phyloP scores from a whole-genome alignment of 2,329 filamentous ascomycete genomes.

The Phoma herbarum region DNA sequence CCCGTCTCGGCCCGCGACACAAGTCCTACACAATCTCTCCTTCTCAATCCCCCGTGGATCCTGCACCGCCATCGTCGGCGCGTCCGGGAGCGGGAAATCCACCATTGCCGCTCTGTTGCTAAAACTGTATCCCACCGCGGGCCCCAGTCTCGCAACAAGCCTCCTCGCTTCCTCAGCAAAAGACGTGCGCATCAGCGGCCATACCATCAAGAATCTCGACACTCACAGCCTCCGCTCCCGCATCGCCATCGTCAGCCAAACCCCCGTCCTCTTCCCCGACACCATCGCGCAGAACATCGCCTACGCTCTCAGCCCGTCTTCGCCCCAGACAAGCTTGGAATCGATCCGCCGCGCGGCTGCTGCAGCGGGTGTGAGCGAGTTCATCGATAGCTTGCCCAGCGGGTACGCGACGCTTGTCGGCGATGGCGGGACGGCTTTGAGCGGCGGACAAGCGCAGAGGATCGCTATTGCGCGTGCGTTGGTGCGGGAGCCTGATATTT shows the following conservation, averaged over 20 bases:
- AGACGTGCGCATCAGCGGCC: slow-evolving; percentile 66
- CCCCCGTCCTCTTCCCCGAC: slow-evolving; percentile 78
- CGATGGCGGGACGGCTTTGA: slow-evolving; percentile 76
- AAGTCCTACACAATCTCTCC: slow-evolving; percentile 71
- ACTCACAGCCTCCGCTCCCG: slow-evolving; percentile 66
- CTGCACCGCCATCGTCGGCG: slow-evolving; percentile 80
- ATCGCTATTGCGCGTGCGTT: slow-evolving; percentile 83
- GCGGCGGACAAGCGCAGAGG: slow-evolving; percentile 84
- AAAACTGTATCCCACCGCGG: slow-evolving; percentile 67
- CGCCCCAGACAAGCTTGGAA: slow-evolving; percentile 55
- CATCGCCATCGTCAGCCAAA: slow-evolving; percentile 75
- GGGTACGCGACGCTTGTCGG: slow-evolving; percentile 79
- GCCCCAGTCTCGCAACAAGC: background rate
- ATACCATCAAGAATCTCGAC: slow-evolving; percentile 67
- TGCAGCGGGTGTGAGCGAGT: slow-evolving; percentile 75
- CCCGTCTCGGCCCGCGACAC: slow-evolving; percentile 61
- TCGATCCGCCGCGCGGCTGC: slow-evolving; percentile 61
- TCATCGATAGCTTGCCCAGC: slow-evolving; percentile 74
- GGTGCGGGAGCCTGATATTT: slow-evolving; percentile 71
- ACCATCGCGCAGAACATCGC: slow-evolving; percentile 81
- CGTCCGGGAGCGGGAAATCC: slow-evolving; percentile 90
- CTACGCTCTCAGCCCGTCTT: slow-evolving; percentile 72
- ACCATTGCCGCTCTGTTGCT: slow-evolving; percentile 80
- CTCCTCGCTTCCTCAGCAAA: slow-evolving; percentile 5
- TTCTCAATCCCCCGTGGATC: slow-evolving; percentile 69